Conservation (phyloP, 2,329 filamentous ascomycete genomes). For the Tolypocladium sp. region DNA sequence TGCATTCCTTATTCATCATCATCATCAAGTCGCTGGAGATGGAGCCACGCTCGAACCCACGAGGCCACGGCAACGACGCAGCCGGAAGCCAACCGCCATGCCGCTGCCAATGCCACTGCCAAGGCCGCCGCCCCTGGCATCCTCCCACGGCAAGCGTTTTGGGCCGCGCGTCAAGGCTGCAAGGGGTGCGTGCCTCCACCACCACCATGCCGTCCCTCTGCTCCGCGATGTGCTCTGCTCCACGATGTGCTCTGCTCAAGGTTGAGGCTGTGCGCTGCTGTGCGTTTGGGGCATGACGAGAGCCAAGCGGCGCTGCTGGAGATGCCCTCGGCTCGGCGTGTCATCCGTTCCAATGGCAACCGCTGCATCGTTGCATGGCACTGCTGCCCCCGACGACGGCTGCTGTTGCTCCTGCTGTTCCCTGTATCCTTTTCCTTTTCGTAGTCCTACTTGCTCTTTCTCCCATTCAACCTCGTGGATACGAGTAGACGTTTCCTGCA, state of each 20-base stretch:
- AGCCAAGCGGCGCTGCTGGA: too few species aligned
- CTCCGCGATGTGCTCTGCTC: too few species aligned
- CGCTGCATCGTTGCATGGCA: neutral
- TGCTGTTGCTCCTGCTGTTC: neutral
- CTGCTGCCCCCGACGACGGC: neutral
- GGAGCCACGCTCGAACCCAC: too few species aligned
- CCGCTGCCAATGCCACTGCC: neutral
- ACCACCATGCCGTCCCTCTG: too few species aligned
- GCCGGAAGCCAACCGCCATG: neutral
- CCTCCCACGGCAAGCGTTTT: conserved; percentile 2
- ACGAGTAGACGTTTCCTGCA: neutral
- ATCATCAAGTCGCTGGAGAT: too few species aligned
- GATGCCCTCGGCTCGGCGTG: too few species aligned
- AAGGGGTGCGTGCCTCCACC: neutral
- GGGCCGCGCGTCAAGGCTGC: conserved; percentile 4
- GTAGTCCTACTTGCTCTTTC: neutral
- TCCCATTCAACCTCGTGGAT: neutral
- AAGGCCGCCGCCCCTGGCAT: too few species aligned
- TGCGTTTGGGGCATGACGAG: too few species aligned
- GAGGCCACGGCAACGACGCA: neutral
- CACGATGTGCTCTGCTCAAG: too few species aligned
- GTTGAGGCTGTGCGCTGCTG: too few species aligned
- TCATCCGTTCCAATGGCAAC: too few species aligned
- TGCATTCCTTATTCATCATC: too few species aligned
- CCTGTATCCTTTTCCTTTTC: neutral